Base-by-base conservation (phyloP, 1,139 yeast species). In the Geotrichum candidum region DNA sequence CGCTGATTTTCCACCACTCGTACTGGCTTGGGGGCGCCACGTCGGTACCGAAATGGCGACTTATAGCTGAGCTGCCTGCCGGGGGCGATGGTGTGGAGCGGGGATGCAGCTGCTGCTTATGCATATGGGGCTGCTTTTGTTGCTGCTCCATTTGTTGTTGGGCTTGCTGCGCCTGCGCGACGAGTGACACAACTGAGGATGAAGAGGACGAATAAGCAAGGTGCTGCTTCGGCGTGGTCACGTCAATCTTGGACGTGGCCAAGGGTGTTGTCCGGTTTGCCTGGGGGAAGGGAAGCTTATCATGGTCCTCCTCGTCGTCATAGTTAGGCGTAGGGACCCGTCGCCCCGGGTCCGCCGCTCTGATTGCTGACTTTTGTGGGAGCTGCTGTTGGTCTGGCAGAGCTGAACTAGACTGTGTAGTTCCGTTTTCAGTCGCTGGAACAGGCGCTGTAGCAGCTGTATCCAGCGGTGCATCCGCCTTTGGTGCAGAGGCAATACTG, bases 1-100 rank as follows among this genome's bases (percentile, higher is more conserved):
- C 98, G 66, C 95, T 89, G 35, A 91, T 84, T 68, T 89, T 81
- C 98, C 98, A 92, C 77, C 84, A 92, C 22, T 82, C 79, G 63
- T 83, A 84, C 7, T 79, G 51, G 45, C 53, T 55, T 31, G 59
- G 62, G n/a, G 63, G 61, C 15, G 62, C 58, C 58, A 63, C 64
- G 41, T 61, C 63, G 6, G 50, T 53, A 27, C 63, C 62, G 51
- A 46, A 56, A 15, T 29, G 38, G 15, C 15, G 35, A 35, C 46
- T 27, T 2, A 55, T 51, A 11, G 59, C 53, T 22, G 58, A 33
- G 22, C 54, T 3, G 51, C 57, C 2, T 48, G 45, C 29, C 22
- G 69, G 22, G 65, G 69, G 60, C 65, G 70, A 41, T 52, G 59
- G 48, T 46, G 63, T 51, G 58, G 62, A 10, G 52, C 57, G 23